phyloP scores from a whole-genome alignment of 78 protist genomes.

The Dictyostelium firmibasis region DNA sequence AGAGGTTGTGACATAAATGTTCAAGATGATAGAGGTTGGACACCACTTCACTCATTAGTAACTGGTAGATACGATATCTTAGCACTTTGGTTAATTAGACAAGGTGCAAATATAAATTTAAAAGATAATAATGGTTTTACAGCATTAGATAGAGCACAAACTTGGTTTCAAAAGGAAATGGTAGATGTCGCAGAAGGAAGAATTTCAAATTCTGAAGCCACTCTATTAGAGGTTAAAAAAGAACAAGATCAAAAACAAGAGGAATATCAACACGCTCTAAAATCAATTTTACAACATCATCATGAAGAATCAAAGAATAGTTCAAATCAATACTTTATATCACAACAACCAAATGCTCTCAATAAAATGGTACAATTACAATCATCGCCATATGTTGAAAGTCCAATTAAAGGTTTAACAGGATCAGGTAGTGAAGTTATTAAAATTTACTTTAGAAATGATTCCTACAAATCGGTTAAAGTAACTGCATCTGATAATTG shows the following conservation, averaged over 20 bases:
- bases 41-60: constrained; percentile 65
- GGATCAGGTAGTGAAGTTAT: constrained; percentile 7
- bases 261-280: background rate
- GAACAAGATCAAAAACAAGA: background rate
- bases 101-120: constrained; percentile 36
- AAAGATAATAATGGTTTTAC: constrained; percentile 37
- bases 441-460: constrained; percentile 28
- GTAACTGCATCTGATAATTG: constrained; percentile 4
- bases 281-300: background rate
- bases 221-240: background rate
- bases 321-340: background rate
- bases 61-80: constrained; percentile 47
- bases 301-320: background rate
- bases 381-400: background rate
- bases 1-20: constrained; percentile 65
- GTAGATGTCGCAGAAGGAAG: constrained; percentile 39
- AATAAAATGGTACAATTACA: background rate
- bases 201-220: background rate
- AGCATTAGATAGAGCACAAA: constrained; percentile 46
- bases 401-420: background rate
- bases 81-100: constrained; percentile 67
- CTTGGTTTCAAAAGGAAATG: constrained; percentile 68
- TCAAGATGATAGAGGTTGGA: constrained; percentile 24
- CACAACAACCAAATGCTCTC: background rate
- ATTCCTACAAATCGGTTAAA: constrained; percentile 6